Evolutionary conservation across 176 grass and related monocot species (phyloP), one percentile per base, ranked within the genome.

Genomic region (Calamus simplicifolius): DNA sequence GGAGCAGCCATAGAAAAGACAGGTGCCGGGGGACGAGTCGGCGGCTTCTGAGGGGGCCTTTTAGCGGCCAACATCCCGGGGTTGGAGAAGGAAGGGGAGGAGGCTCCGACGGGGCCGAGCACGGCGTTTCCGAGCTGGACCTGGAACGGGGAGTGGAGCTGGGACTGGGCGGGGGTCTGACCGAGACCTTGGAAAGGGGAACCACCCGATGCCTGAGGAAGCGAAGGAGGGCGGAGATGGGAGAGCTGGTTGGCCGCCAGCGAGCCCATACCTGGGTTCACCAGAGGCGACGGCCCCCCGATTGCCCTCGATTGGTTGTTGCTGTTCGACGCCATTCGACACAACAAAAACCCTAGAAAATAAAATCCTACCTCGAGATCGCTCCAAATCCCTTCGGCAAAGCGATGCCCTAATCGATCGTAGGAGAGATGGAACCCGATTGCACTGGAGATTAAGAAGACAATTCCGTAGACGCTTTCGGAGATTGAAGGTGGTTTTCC

Each of bases 131-230:
- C 61, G 78, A 91, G 85, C 63, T 97, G 87, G 69, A 97, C 85
- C 69, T 97, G 93, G 59, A 97, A 97, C 25, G 93, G 78, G 23
- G 87, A 82, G 31, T 76, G 83, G 31, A 68, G 73, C 73, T 89
- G 90, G 30, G 69, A 25, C 26, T 57, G 68, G 3, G 70, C 77
- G 4, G 84, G 84, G n/a, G 81, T 68, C 55, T 82, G 75, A 75
- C 87, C 90, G 64, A 90, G 77, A 64, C 77, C 67, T 18, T 83
- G 81, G 38, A 69, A 88, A 19, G 72, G 75, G 57, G 87, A 88
- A 38, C 70, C 75, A 27, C 50, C 70, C 14, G 50, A 50, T 2
- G 10, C 35, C 35, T 43, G 51, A n/a, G 66, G 58, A 19, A 88
- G 84, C 25, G 70, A 71, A 4, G 75, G 73, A 0, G 87, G 81